phyloP scores from a whole-genome alignment of 2,329 filamentous ascomycete genomes.

The Fusarium liriodendri region DNA sequence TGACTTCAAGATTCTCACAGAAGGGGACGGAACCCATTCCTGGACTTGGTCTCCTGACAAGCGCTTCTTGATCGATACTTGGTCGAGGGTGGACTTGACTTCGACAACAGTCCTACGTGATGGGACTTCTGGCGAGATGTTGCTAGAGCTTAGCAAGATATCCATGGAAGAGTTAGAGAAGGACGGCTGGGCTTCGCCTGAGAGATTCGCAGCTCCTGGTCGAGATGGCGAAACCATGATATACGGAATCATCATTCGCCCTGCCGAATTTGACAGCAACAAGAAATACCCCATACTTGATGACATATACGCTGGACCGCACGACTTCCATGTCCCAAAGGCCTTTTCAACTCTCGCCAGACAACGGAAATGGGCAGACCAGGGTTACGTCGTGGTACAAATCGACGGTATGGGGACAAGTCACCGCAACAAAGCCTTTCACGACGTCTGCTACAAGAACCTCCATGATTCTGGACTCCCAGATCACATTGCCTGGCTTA shows the following conservation, averaged over 20 bases:
- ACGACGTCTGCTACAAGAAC: conserved; percentile 46
- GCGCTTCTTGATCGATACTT: conserved; percentile 39
- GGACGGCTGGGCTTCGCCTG: conserved; percentile 30
- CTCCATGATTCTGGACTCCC: conserved; percentile 43
- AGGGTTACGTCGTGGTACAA: conserved; percentile 46
- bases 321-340: conserved; percentile 41
- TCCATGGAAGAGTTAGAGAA: conserved; percentile 7
- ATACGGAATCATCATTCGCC: conserved; percentile 44
- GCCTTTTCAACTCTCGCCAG: conserved; percentile 28
- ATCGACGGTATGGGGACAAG: conserved; percentile 49
- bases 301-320: conserved; percentile 46
- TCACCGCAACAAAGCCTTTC: conserved; percentile 45
- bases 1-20: conserved; percentile 38
- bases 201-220: conserved; percentile 40
- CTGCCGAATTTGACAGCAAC: conserved; percentile 36
- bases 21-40: conserved; percentile 44
- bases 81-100: conserved; percentile 41
- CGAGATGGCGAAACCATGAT: conserved; percentile 43
- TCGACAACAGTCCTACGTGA: conserved; percentile 36
- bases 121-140: conserved; percentile 21
- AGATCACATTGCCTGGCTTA: conserved; percentile 46
- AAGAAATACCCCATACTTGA: conserved; percentile 45
- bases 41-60: conserved; percentile 38
- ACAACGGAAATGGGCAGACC: conserved; percentile 40
- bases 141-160: conserved; percentile 29